These are phyloP conservation scores for Xylariaceae sp. DNA, from an alignment of 2,329 filamentous ascomycete genomes.

Conservation along the genomic window DNA sequence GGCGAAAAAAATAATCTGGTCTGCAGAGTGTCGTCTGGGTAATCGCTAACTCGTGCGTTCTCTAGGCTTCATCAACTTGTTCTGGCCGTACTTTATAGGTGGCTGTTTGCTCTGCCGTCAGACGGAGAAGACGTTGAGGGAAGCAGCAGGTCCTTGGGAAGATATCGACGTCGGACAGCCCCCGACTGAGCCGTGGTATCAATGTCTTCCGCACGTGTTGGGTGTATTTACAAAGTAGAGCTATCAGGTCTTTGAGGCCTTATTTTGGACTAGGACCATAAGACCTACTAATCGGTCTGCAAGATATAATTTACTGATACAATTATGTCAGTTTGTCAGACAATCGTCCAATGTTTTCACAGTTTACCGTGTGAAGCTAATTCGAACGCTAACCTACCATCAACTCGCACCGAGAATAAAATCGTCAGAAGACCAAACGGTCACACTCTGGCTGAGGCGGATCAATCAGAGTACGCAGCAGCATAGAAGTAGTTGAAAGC, in stretches of 20 bases:
- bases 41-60: background rate
- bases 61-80: slow-evolving; percentile 52
- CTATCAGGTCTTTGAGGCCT: background rate
- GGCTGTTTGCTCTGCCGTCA: slow-evolving; percentile 55
- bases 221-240: slow-evolving; percentile 56
- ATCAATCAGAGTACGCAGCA: too few relatives aligned
- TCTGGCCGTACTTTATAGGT: slow-evolving; percentile 56
- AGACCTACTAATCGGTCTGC: too few relatives aligned
- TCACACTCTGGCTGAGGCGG: too few relatives aligned
- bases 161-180: slow-evolving; percentile 51
- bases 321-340: too few relatives aligned
- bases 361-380: too few relatives aligned
- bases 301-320: too few relatives aligned
- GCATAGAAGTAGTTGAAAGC: too few relatives aligned
- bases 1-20: background rate
- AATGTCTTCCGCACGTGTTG: slow-evolving; percentile 51
- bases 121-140: slow-evolving; percentile 49
- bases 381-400: too few relatives aligned
- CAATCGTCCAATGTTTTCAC: too few relatives aligned
- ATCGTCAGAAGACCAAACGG: too few relatives aligned
- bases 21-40: background rate
- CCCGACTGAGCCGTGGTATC: slow-evolving; percentile 45
- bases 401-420: too few relatives aligned
- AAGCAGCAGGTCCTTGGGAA: slow-evolving; percentile 55
- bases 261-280: too few relatives aligned